Evolutionary conservation across 1,139 yeast species (phyloP), one percentile per base, ranked within the genome.

Genomic region (Hyphopichia burtonii): DNA sequence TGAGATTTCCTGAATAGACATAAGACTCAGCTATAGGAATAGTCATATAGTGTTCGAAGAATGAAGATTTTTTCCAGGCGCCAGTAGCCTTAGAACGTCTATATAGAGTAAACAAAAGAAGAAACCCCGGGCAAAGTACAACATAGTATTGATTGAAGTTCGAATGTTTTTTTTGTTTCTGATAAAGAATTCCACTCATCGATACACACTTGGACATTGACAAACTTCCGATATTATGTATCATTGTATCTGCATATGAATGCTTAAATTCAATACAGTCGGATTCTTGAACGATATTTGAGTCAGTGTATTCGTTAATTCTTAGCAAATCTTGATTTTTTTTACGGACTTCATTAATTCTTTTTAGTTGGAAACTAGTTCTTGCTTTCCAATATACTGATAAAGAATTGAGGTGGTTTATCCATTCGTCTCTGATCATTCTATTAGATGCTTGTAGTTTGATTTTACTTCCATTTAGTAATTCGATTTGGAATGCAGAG

Each of bases 21-120:
- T 89, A 91, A 47, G 94, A 83, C 14, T 77, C 78, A 3, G 76
- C 58, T 25, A 91, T 63, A 1, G 91, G 82, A 18, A 89, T 74
- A 0, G 86, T 74, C 39, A 78, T 53, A 48, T 71, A 74, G 48
- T 78, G 82, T 34, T 65, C 59, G 50, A 71, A 80, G 46, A 66
- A 74, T 8, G 69, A 63, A 0, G 70, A 64, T 4, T 67, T 62
- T 45, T 69, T 74, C 48, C 78, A 63, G n/a, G 60, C 60, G 0
- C 86, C 85, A 0, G 72, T 60, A 1, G 50, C n/a, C 27, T 62
- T 65, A 15, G 78, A 74, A 36, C 86, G 63, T 38, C 69, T 65
- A 54, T 65, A 78, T 36, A 73, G 56, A 6, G 74, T 69, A 49
- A 65, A 78, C 3, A 88, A 56, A 1, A 82, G 61, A 33, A 90